Evolutionary conservation across 2,329 filamentous ascomycete genomes (phyloP).

Genomic region (Botrytis hyacinthi): DNA sequence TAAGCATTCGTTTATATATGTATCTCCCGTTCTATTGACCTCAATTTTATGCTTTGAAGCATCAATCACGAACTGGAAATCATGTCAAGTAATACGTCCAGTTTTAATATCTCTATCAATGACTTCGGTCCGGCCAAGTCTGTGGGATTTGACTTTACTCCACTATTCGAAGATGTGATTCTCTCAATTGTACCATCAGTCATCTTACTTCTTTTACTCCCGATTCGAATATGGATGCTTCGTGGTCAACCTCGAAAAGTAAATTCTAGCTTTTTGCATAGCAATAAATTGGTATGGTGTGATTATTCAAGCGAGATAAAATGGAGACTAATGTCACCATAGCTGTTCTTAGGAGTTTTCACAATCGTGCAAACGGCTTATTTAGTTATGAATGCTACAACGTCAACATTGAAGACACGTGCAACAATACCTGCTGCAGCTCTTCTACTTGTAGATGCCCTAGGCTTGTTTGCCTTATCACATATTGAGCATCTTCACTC

Average conservation of each 20-base stretch:
- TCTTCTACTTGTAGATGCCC: constrained; percentile 27
- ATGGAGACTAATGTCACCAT: neutral
- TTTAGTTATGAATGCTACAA: constrained; percentile 23
- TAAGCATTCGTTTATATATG: neutral
- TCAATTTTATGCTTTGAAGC: neutral
- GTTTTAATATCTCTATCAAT: neutral
- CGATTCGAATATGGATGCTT: constrained; percentile 26
- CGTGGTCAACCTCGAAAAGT: constrained; percentile 30
- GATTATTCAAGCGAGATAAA: neutral
- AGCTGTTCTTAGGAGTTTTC: constrained; percentile 37
- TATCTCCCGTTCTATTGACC: neutral
- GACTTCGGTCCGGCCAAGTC: constrained; percentile 28
- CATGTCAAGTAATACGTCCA: constrained; percentile 16
- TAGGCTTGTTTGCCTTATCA: constrained; percentile 29
- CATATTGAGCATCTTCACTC: constrained; percentile 33
- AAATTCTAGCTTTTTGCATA: constrained; percentile 26
- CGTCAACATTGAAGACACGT: constrained; percentile 22
- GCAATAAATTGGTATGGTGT: constrained; percentile 32
- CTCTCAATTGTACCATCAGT: constrained; percentile 30
- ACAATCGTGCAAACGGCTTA: constrained; percentile 27
- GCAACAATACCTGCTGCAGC: constrained; percentile 27
- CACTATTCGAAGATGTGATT: constrained; percentile 31
- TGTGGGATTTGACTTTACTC: constrained; percentile 34
- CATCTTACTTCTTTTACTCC: constrained; percentile 27
- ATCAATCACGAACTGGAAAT: neutral